Percentiles rank a stretch among this genome's conserved stretches.
phyloP scores from a whole-genome alignment of 345 rosid genomes.

The Lenwebbia sp. region DNA sequence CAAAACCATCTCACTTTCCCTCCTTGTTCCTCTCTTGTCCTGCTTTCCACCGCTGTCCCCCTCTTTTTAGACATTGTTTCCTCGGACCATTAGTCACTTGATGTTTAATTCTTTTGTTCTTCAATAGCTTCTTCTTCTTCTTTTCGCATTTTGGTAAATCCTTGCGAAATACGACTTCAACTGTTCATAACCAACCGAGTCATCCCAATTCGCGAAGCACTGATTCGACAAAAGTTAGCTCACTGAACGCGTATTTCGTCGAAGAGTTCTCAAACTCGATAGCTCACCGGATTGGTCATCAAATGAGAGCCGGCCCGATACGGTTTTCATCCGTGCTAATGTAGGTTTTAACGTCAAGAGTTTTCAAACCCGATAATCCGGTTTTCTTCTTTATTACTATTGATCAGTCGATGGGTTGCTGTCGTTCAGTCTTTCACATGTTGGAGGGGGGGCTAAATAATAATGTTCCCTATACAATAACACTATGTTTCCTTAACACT shows the following conservation, averaged over 20 bases:
- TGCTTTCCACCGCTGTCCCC: conserved; percentile 14
- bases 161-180: not conserved
- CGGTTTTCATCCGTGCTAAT: not conserved
- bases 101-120: too few relatives aligned
- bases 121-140: not conserved
- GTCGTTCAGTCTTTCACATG: not conserved
- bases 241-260: not conserved
- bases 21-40: not conserved
- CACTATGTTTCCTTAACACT: not conserved
- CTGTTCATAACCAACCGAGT: not conserved
- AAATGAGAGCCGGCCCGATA: not conserved
- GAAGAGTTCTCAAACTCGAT: not conserved
- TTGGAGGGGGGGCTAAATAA: not conserved
- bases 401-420: not conserved
- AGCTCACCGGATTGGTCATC: not conserved
- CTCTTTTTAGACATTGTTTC: conserved; percentile 17
- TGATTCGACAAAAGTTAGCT: too few relatives aligned
- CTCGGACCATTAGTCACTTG: not conserved
- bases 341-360: not conserved
- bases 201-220: not conserved
- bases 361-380: not conserved
- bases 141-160: not conserved
- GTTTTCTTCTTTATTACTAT: not conserved
- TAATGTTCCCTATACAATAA: not conserved
- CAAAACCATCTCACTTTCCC: not conserved